Evolutionary conservation across 2,329 filamentous ascomycete genomes (phyloP).

Genomic region (Colletotrichum sidae): DNA sequence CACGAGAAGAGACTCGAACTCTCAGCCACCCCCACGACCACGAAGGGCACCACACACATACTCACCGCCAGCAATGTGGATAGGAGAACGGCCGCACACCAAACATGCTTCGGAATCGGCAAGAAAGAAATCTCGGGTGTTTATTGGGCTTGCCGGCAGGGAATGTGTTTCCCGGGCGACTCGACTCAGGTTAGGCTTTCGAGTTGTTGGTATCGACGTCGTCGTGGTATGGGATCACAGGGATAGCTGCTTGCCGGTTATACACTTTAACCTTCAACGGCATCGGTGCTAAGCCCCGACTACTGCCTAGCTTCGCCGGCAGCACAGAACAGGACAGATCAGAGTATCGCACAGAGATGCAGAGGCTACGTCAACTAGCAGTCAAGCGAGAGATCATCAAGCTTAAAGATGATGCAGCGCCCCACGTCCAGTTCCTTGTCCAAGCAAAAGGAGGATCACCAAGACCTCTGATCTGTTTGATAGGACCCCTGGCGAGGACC

Average conservation of each 20-base stretch:
- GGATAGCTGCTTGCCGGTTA: too few relatives aligned
- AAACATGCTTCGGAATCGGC: slow-evolving; percentile 16
- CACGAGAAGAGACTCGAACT: slow-evolving; percentile 1
- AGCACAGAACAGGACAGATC: too few relatives aligned
- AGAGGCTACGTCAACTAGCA: slow-evolving; percentile 2
- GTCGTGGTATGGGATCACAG: neutral
- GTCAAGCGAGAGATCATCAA: neutral
- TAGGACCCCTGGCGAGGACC: slow-evolving; percentile 22
- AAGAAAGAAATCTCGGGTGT: neutral
- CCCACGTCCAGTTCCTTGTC: neutral
- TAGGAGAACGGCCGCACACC: neutral
- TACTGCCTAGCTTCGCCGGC: neutral
- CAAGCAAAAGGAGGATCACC: neutral
- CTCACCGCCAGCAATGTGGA: neutral
- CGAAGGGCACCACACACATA: neutral
- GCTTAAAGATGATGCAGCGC: slow-evolving; percentile 18
- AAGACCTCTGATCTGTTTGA: neutral
- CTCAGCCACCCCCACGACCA: slow-evolving; percentile 19
- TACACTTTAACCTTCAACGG: neutral
- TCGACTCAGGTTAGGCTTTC: neutral
- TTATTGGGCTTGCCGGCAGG: slow-evolving; percentile 6
- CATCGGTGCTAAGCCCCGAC: neutral
- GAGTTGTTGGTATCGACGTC: slow-evolving; percentile 1
- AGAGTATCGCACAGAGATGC: slow-evolving; percentile 12
- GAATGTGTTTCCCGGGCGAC: neutral